Base-by-base conservation (phyloP, 2,329 filamentous ascomycete species). In the Drechslera avenae region DNA sequence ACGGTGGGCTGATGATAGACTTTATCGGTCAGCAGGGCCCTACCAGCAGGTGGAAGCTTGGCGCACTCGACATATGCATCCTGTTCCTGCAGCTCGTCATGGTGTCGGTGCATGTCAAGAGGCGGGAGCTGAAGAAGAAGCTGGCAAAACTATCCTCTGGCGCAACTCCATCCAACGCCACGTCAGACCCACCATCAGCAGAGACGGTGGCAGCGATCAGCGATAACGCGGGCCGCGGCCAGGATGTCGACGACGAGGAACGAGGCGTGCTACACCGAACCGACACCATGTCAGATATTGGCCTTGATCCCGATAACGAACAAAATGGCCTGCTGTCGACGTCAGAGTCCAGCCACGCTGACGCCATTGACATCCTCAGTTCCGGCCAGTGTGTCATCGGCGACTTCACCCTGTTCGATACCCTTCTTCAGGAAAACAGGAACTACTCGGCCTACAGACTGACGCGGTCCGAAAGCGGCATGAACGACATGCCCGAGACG, bases 1-100 rank as follows among this genome's bases (percentile, higher is more conserved):
- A 86, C 63, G 84, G 85, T 5, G 83, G 85, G 2, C 58, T 86
- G 41, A 78, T 85, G 58, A 83, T 87, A 62, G 84, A 87, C 69
- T 86, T 87, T 62, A 81, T 87, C 45, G 84, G 85, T 13, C 82
- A 86, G 67, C 76, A 80, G 57, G 81, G 79, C 2, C 83, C 83
- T 2, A 78, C 80, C 3, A 79, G 81, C 45, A 81, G 80, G 62
- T 66, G 79, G 39, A 76, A 78, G 56, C 74, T 87, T 10, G 61
- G 82, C 4, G 62, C 73, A 3, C 71, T 86, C 54, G 84, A 87
- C 63, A 34, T 81, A 7, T 66, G 84, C 30, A 73, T 86, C 9
- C 59, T 85, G 52, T 53, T 76, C 4, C 66, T 87, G 56, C 83
- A 87, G 71, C 57, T 86, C 5, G 63, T 84, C 33, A 82, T 85